phyloP scores from a whole-genome alignment of 2,329 filamentous ascomycete genomes.

The Fusarium sp. region DNA sequence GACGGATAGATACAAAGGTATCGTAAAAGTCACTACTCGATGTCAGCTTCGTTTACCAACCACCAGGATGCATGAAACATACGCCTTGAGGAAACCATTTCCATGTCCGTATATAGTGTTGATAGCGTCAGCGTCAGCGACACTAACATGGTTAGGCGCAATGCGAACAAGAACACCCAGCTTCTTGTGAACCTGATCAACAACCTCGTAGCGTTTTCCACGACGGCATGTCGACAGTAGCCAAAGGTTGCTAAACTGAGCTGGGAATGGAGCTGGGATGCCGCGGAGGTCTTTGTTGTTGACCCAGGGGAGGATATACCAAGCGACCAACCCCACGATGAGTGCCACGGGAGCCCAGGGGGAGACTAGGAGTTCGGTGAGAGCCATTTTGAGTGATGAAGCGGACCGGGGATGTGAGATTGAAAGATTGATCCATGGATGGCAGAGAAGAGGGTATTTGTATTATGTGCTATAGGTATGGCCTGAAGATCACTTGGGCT shows the following conservation, averaged over 20 bases:
- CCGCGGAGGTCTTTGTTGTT: constrained; percentile 61
- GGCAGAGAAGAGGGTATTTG: not conserved
- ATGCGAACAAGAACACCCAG: constrained; percentile 83
- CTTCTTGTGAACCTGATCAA: constrained; percentile 80
- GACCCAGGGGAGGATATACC: constrained; percentile 59
- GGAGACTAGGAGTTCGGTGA: constrained; percentile 32
- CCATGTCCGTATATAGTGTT: constrained; percentile 82
- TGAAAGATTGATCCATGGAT: accelerated
- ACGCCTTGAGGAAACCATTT: constrained; percentile 80
- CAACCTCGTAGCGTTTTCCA: constrained; percentile 72
- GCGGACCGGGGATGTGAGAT: not conserved
- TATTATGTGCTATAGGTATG: not conserved
- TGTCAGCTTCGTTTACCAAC: not conserved
- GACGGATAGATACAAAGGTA: constrained; percentile 87
- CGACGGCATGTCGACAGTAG: constrained; percentile 74
- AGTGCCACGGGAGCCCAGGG: constrained; percentile 40
- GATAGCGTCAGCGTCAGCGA: constrained; percentile 84
- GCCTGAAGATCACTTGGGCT: not conserved
- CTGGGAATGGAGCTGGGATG: constrained; percentile 73
- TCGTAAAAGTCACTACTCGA: constrained; percentile 82
- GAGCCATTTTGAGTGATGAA: constrained; percentile 26
- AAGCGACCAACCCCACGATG: constrained; percentile 22
- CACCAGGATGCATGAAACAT: constrained; percentile 29
- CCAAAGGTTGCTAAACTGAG: constrained; percentile 83
- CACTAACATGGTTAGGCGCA: constrained; percentile 84